Evolutionary conservation across 805 yeast species (phyloP), one percentile per base, ranked within the genome.

Genomic region (Dipodascopsis uninucleata): DNA sequence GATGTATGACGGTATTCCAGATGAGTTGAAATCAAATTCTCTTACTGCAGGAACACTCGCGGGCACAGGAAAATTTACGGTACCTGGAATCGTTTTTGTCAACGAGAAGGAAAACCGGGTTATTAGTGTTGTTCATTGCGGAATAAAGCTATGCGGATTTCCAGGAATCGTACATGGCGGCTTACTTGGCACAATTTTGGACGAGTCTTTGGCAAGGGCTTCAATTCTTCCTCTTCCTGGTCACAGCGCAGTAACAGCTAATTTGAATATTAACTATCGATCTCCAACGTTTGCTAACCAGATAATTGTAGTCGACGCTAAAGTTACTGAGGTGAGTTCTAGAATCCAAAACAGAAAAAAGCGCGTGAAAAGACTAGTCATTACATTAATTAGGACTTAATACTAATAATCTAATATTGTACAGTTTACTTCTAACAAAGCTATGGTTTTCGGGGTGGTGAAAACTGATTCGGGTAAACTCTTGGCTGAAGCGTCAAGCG

Each of bases 21-120:
- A 36, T n/a, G 45, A 43, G 23, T 48, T 37, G 29, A 47, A 49
- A 18, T 45, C 53, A 22, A 31, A 47, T 24, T 37, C 55, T 55
- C 50, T 63, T 31, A 45, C 83, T 0, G 77, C 79, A 39, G 95
- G 95, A 0, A 63, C 85, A 6, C 66, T 87, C 39, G 77, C 76
- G 53, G 89, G 94, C 0, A 76, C 78, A 1, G 73, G 78, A 14
- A 75, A 79, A 49, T 67, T 85, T 51, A 85, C 82, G 44, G 76
- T 85, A 21, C 95, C 86, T 57, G 96, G 96, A 0, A 63, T 85
- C 16, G 71, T 81, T 9, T 81, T 84, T 58, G 57, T 71, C 33
- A 71, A 83, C 55, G 63, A 64, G 16, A 58, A 68, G 23, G 68
- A 70, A 1, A 77, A 78, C 1, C 76, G 76, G 52, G 58, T 83